phyloP scores from a whole-genome alignment of 495 filamentous ascomycete species.

The Aspergillus sparsus region DNA sequence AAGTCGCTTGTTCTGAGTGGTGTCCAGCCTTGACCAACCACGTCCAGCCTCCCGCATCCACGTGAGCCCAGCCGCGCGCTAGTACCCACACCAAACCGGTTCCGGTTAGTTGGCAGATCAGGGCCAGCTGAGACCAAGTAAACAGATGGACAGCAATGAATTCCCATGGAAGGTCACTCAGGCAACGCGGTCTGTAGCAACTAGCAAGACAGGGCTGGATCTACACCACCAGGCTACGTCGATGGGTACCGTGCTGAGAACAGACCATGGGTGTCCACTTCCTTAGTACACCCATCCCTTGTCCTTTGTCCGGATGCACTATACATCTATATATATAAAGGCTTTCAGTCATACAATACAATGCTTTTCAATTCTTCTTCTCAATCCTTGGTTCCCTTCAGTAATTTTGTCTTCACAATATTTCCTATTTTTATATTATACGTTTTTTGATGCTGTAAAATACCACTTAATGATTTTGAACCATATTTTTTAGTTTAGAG shows the following conservation, averaged over 20 bases:
- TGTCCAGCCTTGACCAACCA: slow-evolving; percentile 33
- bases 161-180: slow-evolving; percentile 25
- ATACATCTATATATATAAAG: no score
- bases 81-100: slow-evolving; percentile 13
- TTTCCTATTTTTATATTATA: no score
- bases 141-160: slow-evolving; percentile 29
- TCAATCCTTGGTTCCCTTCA: no score
- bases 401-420: no score
- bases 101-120: slow-evolving; percentile 32
- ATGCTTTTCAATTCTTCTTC: no score
- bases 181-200: slow-evolving; percentile 22
- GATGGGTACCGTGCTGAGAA: no score
- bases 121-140: slow-evolving; percentile 35
- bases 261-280: not conserved
- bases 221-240: not conserved
- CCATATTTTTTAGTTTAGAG: no score
- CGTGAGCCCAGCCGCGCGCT: slow-evolving; percentile 33
- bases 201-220: not conserved
- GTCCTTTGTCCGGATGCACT: not conserved
- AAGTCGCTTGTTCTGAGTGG: slow-evolving; percentile 23
- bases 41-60: slow-evolving; percentile 29
- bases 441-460: no score
- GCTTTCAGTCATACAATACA: no score
- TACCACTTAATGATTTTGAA: no score
- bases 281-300: slow-evolving; percentile 2